Percentiles rank a stretch among this genome's conserved stretches.
phyloP scores from a whole-genome alignment of 2,329 filamentous ascomycete species.

The Ophiosphaerella narmari region DNA sequence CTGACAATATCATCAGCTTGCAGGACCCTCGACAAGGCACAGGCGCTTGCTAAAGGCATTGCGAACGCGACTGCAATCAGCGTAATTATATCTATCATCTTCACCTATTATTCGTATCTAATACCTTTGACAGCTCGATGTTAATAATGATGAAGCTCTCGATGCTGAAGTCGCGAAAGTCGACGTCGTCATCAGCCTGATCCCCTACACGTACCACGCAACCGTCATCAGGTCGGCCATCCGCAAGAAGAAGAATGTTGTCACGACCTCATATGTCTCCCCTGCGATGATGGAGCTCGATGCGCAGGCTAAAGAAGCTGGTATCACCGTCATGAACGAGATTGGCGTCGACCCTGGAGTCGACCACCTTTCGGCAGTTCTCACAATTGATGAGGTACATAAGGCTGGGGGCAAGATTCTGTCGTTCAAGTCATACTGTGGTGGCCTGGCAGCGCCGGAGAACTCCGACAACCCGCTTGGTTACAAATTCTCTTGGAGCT shows the following conservation, averaged over 20 bases:
- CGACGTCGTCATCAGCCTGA: constrained; percentile 74
- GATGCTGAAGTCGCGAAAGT: constrained; percentile 80
- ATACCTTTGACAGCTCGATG: constrained; percentile 68
- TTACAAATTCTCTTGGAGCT: constrained; percentile 83
- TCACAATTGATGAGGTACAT: constrained; percentile 89
- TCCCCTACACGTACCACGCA: constrained; percentile 72
- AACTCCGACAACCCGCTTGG: constrained; percentile 85
- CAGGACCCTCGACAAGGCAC: constrained; percentile 75
- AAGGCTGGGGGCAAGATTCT: constrained; percentile 81
- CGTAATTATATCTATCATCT: constrained; percentile 19
- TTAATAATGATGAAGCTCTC: constrained; percentile 74
- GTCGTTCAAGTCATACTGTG: constrained; percentile 80
- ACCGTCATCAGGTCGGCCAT: constrained; percentile 93
- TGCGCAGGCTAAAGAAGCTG: constrained; percentile 79
- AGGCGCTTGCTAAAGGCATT: constrained; percentile 73
- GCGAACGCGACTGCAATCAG: constrained; percentile 72
- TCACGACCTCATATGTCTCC: constrained; percentile 92
- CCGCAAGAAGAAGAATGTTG: constrained; percentile 90
- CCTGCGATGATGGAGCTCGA: constrained; percentile 92
- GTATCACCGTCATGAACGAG: constrained; percentile 97
- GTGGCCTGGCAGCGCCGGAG: constrained; percentile 59
- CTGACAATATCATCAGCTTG: constrained; percentile 63
- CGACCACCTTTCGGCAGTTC: constrained; percentile 79
- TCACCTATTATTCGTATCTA: neutral
- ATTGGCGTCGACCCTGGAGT: constrained; percentile 67